Base-by-base conservation (phyloP, 116 monocot genomes). In the Zostera marina region DNA sequence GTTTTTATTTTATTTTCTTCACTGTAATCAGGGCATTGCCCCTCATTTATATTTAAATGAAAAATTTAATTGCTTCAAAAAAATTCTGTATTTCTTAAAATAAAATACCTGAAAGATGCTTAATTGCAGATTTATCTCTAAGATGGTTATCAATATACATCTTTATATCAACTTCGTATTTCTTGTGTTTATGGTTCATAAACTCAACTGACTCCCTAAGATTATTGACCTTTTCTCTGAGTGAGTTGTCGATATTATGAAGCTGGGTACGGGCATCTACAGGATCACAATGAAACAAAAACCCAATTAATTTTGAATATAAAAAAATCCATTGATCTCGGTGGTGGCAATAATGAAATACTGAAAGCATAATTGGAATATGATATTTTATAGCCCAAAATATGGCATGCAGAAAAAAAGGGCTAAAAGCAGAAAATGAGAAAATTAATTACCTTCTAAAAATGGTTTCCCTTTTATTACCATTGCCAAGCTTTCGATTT, bases 31-130 rank as follows among this genome's bases (percentile, higher is more conserved):
- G n/a, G n/a, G n/a, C n/a, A n/a, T n/a, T n/a, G n/a, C n/a, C n/a
- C n/a, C n/a, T n/a, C n/a, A n/a, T n/a, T n/a, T n/a, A n/a, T n/a
- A n/a, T n/a, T n/a, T n/a, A n/a, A n/a, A n/a, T n/a, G n/a, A n/a
- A n/a, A n/a, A n/a, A n/a, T n/a, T n/a, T n/a, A n/a, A n/a, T n/a
- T n/a, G n/a, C n/a, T n/a, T n/a, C n/a, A n/a, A n/a, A n/a, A n/a
- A n/a, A n/a, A n/a, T n/a, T n/a, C n/a, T n/a, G n/a, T n/a, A n/a
- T n/a, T n/a, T 32, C 32, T 32, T 32, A 3, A 32, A 32, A 32
- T 32, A 32, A 32, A 32, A 32, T 17, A 94, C 94, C 88, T 85
- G 85, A 88, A 62, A 94, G 82, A 20, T 65, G 66, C 59, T 85
- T 80, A 57, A 88, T 76, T 63, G 79, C 85, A 43, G 75, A 73